Percentiles rank a stretch among this genome's conserved stretches.
These are phyloP conservation scores for Erythrophleum fordii DNA, from an alignment of 306 rosid genomes.

Conservation along the genomic window DNA sequence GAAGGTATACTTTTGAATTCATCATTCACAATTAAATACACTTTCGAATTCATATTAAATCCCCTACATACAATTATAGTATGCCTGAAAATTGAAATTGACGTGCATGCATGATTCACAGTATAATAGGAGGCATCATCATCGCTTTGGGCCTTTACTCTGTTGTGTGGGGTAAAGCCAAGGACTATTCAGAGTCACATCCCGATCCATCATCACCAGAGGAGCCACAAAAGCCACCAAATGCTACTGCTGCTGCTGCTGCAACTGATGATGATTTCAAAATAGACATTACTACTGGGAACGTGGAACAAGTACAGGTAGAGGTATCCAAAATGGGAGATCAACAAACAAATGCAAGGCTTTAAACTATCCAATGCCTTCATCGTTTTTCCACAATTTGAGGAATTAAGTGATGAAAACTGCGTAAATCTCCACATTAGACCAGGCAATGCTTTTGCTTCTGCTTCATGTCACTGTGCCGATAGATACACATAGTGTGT, in stretches of 20 bases:
- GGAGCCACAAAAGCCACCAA: constrained; percentile 25
- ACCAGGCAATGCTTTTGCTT: background rate
- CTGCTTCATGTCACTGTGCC: background rate
- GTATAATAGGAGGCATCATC: constrained; percentile 62
- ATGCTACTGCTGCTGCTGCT: background rate
- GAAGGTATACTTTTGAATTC: constrained; percentile 48
- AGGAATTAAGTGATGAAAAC: no score
- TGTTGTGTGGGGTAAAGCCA: constrained; percentile 81
- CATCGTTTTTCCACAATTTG: background rate
- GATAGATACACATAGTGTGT: background rate
- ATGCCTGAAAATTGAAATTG: background rate
- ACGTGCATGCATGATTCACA: constrained; percentile 6
- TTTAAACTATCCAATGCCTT: background rate
- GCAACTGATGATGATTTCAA: background rate
- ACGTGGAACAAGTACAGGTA: background rate
- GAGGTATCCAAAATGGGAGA: constrained; percentile 13
- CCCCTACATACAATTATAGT: no score
- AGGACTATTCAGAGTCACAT: constrained; percentile 41
- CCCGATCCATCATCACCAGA: background rate
- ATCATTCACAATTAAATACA: no score
- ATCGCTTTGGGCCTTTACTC: constrained; percentile 68
- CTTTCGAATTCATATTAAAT: no score
- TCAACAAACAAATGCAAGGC: constrained; percentile 4
- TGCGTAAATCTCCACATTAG: no score
- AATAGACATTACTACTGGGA: background rate